Conservation (phyloP, 345 rosid genomes). For the Populus nigra region DNA sequence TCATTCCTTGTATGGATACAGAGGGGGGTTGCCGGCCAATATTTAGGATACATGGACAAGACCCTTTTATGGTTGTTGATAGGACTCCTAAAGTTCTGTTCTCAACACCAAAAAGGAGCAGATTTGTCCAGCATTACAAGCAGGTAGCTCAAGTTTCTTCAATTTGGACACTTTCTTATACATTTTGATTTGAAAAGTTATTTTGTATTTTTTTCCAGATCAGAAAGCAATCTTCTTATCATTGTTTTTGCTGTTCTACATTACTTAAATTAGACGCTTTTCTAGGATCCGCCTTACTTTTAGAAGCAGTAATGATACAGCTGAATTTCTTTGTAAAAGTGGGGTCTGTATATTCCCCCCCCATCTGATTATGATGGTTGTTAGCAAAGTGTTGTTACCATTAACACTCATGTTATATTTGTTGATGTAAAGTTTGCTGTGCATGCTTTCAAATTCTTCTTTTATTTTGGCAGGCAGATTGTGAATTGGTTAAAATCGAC, state of each 20-base stretch:
- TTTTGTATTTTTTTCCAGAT: not conserved
- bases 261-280: not conserved
- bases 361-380: not conserved
- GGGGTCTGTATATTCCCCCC: not conserved
- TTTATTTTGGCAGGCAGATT: slow-evolving; percentile 61
- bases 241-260: not conserved
- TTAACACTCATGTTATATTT: not conserved
- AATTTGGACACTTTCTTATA: not conserved
- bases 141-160: slow-evolving; percentile 45
- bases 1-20: slow-evolving; percentile 55
- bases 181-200: not conserved
- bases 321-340: not conserved
- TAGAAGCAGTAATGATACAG: not conserved
- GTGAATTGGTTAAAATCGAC: slow-evolving; percentile 61
- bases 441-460: slow-evolving; percentile 22
- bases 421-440: not conserved
- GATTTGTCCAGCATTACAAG: slow-evolving; percentile 51
- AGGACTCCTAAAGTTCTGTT: slow-evolving; percentile 59
- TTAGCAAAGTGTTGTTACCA: not conserved
- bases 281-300: not conserved
- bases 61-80: slow-evolving; percentile 61
- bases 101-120: slow-evolving; percentile 60
- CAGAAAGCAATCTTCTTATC: not conserved
- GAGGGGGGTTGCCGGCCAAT: slow-evolving; percentile 74
- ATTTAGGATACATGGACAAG: slow-evolving; percentile 71